Conservation (phyloP, 2,329 filamentous ascomycete species). For the Colletotrichum lini region DNA sequence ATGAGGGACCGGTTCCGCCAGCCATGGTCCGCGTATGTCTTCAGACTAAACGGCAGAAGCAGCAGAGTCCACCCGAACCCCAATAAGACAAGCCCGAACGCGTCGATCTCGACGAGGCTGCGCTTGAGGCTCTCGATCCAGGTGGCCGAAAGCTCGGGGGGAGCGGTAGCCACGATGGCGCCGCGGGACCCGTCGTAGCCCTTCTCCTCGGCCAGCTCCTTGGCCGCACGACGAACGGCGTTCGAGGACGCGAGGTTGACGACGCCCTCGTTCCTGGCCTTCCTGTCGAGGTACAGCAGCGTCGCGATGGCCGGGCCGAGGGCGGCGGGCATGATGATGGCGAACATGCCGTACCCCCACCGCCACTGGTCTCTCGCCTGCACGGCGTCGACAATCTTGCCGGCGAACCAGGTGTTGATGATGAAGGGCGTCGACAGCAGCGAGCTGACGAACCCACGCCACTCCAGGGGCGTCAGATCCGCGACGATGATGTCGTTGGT, state of each 20-base stretch:
- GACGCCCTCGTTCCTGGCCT: constrained; percentile 61
- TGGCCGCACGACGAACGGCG: constrained; percentile 47
- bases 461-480: constrained; percentile 69
- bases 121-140: constrained; percentile 27
- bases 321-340: constrained; percentile 68
- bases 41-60: constrained; percentile 65
- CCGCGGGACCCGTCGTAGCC: constrained; percentile 43
- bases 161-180: constrained; percentile 38
- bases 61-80: constrained; percentile 65
- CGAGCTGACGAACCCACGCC: constrained; percentile 65
- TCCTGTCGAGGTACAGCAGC: constrained; percentile 64
- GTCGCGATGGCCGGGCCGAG: constrained; percentile 64
- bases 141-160: not conserved
- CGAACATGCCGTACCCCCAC: constrained; percentile 68
- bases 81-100: constrained; percentile 60
- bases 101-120: constrained; percentile 53
- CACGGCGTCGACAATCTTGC: constrained; percentile 66
- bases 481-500: constrained; percentile 75
- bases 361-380: constrained; percentile 47
- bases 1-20: constrained; percentile 63
- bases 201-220: constrained; percentile 41
- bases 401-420: constrained; percentile 76
- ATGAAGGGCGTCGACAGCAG: constrained; percentile 69
- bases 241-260: constrained; percentile 35
- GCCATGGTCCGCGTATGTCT: constrained; percentile 50